A percentile compares a stretch with the other conserved stretches of the same genome.
Conservation (phyloP, 495 filamentous ascomycete species). For the Annulohypoxylon maeteangense region DNA sequence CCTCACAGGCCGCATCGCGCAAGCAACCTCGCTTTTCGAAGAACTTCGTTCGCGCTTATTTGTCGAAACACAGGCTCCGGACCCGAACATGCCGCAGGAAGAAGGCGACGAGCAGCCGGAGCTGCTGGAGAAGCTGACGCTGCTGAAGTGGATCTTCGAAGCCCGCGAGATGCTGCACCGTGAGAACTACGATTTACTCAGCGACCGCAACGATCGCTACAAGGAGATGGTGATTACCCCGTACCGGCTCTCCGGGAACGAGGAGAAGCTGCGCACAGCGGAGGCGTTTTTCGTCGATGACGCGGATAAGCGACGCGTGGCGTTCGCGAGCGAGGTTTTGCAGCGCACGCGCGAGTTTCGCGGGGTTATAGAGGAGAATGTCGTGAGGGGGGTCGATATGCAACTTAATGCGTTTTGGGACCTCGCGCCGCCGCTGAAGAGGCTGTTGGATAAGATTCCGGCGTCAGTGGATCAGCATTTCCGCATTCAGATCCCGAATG, state of each 20-base stretch:
- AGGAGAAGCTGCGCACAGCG: slow-evolving; percentile 78
- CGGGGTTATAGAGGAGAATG: slow-evolving; percentile 83
- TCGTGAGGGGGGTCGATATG: slow-evolving; percentile 85
- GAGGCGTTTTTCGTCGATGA: slow-evolving; percentile 85
- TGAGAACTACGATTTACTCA: slow-evolving; percentile 83
- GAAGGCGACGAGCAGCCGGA: slow-evolving; percentile 96
- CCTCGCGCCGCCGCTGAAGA: slow-evolving; percentile 83
- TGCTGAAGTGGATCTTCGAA: slow-evolving; percentile 98
- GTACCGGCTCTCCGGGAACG: slow-evolving; percentile 75
- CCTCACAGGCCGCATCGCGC: slow-evolving; percentile 70
- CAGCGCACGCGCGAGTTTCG: slow-evolving; percentile 81
- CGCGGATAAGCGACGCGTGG: slow-evolving; percentile 70
- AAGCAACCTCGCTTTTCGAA: slow-evolving; percentile 73
- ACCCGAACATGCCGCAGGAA: slow-evolving; percentile 86
- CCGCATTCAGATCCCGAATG: slow-evolving; percentile 73
- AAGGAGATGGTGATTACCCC: slow-evolving; percentile 81
- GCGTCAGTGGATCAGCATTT: slow-evolving; percentile 56
- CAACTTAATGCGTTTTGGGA: slow-evolving; percentile 97
- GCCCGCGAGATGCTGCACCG: slow-evolving; percentile 86
- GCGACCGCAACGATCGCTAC: slow-evolving; percentile 86
- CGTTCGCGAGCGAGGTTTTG: slow-evolving; percentile 72
- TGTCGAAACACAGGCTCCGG: slow-evolving; percentile 74
- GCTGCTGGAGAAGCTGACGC: slow-evolving; percentile 89
- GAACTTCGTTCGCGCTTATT: slow-evolving; percentile 76
- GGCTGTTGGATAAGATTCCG: slow-evolving; percentile 82